Base-by-base conservation (phyloP, 306 rosid genomes). In the Cicer bijugum region DNA sequence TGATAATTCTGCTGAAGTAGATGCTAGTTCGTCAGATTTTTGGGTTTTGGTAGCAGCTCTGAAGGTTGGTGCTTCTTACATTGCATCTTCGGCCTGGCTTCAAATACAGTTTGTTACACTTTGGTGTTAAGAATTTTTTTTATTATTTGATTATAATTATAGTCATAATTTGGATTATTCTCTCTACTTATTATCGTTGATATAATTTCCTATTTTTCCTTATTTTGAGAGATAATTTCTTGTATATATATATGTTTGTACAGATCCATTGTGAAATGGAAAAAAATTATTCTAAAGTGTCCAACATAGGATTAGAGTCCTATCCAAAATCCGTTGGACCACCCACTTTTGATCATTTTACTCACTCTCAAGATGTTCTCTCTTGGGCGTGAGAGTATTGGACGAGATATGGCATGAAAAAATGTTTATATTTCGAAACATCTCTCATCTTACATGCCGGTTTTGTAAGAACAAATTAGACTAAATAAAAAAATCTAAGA, bases 11-110 rank as follows among this genome's bases (percentile, higher is more conserved):
- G 85, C 85, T 67, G 99, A 94, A 80, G 88, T 91, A 79, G 88
- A 88, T 71, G 82, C 91, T 43, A 84, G 61, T 79, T 94, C 99
- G 20, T 91, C 95, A 15, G 90, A 91, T 75, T 91, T 91, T 89
- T 94, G 99, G 99, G 88, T 91, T 75, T 75, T 94, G 91, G 91
- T 94, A 78, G 95, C 95, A 81, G 96, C 99, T 35, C 81, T 94
- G 75, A 94, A 94, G 97, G 98, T 93, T 78, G 38, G 89, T 78
- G 68, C 81, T 72, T 71, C 53, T 76, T 47, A 45, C 56, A 48
- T 59, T 81, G 44, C 59, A 38, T 45, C 43, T n/a, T 1, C 37
- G 74, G 50, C 71, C 59, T 75, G 43, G 10, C 44, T 44, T 76
- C 38, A 14, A 61, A 68, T 57, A 74, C 47, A 40, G 19, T 64